phyloP scores from a whole-genome alignment of 306 rosid genomes.

The Luffa acutangula region DNA sequence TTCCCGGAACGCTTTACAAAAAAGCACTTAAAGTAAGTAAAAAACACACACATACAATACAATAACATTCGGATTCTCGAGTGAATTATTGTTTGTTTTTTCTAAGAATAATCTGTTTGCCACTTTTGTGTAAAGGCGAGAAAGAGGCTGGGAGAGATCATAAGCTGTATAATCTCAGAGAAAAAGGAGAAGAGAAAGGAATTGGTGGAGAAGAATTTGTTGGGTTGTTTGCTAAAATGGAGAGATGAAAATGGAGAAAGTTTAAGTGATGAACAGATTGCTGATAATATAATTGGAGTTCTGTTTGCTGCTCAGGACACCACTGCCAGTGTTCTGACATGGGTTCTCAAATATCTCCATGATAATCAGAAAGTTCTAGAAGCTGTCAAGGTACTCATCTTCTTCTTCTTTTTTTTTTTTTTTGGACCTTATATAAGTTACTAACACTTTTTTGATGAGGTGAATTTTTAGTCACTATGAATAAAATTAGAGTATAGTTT shows the following conservation, averaged over 20 bases:
- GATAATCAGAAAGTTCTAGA: slow-evolving; percentile 66
- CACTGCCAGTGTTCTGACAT: slow-evolving; percentile 87
- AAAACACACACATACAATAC: neutral
- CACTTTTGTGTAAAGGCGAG: slow-evolving; percentile 42
- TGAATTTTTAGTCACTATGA: neutral
- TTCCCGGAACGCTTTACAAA: slow-evolving; percentile 64
- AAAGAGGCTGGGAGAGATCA: slow-evolving; percentile 39
- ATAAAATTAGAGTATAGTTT: too few species aligned
- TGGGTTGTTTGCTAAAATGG: slow-evolving; percentile 54
- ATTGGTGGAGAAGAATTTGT: slow-evolving; percentile 38
- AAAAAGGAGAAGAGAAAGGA: slow-evolving; percentile 58
- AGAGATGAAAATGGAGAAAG: slow-evolving; percentile 38
- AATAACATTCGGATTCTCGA: neutral
- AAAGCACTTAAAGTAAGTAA: slow-evolving; percentile 53
- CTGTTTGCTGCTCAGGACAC: slow-evolving; percentile 95
- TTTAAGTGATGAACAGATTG: slow-evolving; percentile 57
- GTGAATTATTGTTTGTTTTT: neutral
- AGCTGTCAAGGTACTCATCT: slow-evolving; percentile 46
- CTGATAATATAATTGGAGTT: slow-evolving; percentile 82
- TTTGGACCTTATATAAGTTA: too few species aligned
- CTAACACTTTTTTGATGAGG: neutral
- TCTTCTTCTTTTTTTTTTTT: too few species aligned
- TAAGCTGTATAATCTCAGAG: slow-evolving; percentile 48
- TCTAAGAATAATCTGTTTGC: neutral
- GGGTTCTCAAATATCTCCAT: slow-evolving; percentile 72